Evolutionary conservation across 257 asterid genomes (phyloP).

Genomic region (Phtheirospermum japonicum): DNA sequence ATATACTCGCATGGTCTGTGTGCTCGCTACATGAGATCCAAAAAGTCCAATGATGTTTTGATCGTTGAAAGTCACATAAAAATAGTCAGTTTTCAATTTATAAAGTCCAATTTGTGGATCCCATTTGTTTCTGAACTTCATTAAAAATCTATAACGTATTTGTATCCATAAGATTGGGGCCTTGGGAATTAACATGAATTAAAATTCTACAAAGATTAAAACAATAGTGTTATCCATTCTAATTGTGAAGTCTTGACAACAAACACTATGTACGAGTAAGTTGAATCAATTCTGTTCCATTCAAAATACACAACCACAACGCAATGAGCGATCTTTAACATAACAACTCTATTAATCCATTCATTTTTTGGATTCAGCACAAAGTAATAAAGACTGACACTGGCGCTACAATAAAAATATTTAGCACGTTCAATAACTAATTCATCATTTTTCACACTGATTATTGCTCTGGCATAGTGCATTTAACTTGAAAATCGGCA

Average conservation of each 20-base stretch:
- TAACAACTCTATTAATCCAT: too few relatives aligned
- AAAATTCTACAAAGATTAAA: neutral
- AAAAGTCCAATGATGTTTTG: too few relatives aligned
- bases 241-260: neutral
- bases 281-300: neutral
- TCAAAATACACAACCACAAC: neutral
- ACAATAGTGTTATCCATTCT: neutral
- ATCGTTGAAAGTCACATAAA: too few relatives aligned
- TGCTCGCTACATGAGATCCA: too few relatives aligned
- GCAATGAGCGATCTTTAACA: too few relatives aligned
- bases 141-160: neutral
- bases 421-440: neutral
- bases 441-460: neutral
- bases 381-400: neutral
- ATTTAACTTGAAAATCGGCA: conserved; percentile 1
- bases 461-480: neutral
- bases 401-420: neutral
- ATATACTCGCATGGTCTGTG: too few relatives aligned
- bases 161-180: conserved; percentile 7
- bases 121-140: conserved; percentile 6
- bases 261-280: neutral
- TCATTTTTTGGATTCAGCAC: neutral
- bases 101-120: neutral
- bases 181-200: neutral
- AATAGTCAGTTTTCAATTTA: too few relatives aligned